Evolutionary conservation across 2,329 filamentous ascomycete genomes (phyloP), one percentile per base, ranked within the genome.

Genomic region (Beauveria asiatica): DNA sequence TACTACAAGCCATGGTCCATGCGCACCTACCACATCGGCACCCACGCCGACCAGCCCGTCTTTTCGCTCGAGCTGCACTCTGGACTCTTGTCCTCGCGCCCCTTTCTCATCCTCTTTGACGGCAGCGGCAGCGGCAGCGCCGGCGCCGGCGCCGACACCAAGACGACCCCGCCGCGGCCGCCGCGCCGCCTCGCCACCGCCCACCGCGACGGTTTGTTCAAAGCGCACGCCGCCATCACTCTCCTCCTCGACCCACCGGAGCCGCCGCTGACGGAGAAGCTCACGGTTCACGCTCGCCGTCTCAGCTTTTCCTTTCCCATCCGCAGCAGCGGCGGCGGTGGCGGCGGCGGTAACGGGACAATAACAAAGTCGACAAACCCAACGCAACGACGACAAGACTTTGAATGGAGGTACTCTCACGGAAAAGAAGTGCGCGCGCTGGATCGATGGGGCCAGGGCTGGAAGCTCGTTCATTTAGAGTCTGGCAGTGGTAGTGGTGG

Each of bases 381-480:
- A 8, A 8, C 1, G 9, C 27, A 1, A 30, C 48, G 33, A 3
- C 25, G 57, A 2, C 50, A 60, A 39, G 57, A 46, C 30, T 60
- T 60, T 54, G 62, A 63, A 57, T 63, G 62, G 62, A 59, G 62
- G 11, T 53, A 41, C 39, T 61, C 61, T 6, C 58, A 55, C 30
- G 61, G 61, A 19, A 55, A 54, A 21, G 62, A 63, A 39, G 59
- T 63, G 3, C 49, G 50, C 37, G 50, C 19, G 51, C 45, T 63
- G 27, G 61, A 50, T 11, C 44, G 57, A 48, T 59, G 61, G 42
- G 30, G 21, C 5, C 30, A 19, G 9, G 74, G 76, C 8, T 76
- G 73, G 72, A 76, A 78, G 66, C 69, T 79, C 41, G 62, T 63
- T 39, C 62, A 41, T 17, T 42, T 61, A 25, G 41, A 13, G 4